Evolutionary conservation across 2,329 filamentous ascomycete genomes (phyloP).

Genomic region (Daldinia eschscholtzii): DNA sequence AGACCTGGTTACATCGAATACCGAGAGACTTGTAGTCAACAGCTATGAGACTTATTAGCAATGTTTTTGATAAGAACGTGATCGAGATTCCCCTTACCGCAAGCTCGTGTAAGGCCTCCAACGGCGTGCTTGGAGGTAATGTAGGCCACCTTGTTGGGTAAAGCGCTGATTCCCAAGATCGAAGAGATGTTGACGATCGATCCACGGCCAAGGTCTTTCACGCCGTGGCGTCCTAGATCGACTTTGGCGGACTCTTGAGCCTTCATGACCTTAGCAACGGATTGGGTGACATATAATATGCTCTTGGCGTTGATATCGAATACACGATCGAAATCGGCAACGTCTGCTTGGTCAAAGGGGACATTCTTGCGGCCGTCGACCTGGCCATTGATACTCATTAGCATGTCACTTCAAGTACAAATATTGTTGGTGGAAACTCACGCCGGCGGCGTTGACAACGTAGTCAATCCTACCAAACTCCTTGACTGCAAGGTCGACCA

Average conservation of each 20-base stretch:
- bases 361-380: constrained; percentile 24
- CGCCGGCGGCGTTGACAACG: constrained; percentile 39
- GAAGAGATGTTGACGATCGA: constrained; percentile 51
- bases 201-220: constrained; percentile 45
- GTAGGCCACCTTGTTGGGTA: constrained; percentile 42
- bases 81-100: constrained; percentile 26
- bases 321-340: constrained; percentile 44
- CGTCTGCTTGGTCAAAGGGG: constrained; percentile 43
- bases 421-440: constrained; percentile 11
- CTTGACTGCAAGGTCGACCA: constrained; percentile 21
- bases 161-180: constrained; percentile 42
- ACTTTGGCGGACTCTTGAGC: constrained; percentile 33
- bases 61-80: not conserved
- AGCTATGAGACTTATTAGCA: constrained; percentile 22
- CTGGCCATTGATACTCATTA: not conserved
- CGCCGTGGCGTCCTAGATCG: constrained; percentile 38
- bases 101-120: constrained; percentile 44
- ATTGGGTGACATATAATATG: constrained; percentile 36
- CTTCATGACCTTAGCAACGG: constrained; percentile 42
- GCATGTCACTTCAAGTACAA: not conserved
- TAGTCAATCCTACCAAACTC: constrained; percentile 44
- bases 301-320: constrained; percentile 44
- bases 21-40: constrained; percentile 39
- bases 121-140: constrained; percentile 49
- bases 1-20: constrained; percentile 44